Evolutionary conservation across 2,329 filamentous ascomycete genomes (phyloP), one percentile per base, ranked within the genome.

Genomic region (Penicillium freii): DNA sequence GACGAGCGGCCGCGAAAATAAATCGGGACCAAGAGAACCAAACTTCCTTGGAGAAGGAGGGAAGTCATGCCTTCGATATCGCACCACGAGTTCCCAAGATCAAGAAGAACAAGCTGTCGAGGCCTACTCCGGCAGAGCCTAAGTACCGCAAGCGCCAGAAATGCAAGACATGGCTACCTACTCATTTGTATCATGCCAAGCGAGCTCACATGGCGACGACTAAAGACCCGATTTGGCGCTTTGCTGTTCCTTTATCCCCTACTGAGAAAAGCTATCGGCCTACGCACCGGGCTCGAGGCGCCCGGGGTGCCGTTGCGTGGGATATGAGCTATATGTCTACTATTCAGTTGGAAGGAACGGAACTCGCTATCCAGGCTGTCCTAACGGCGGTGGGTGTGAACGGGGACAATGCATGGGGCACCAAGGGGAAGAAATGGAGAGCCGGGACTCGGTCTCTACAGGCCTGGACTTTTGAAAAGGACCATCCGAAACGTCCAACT

Each of bases 321-420:
- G 94, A 99, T 75, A 90, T 86, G 80, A 97, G 92, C 72, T 99
- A 97, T 71, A 89, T 94, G 79, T 90, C 90, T 65, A 96, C 91
- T 1, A 88, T 97, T 62, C 83, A 87, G 15, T 71, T 97, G 4
- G 87, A 88, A 64, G 94, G 92, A 0, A 77, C 80, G 15, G 78
- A 84, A 40, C 74, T 78, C 31, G 87, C 87, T 52, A 77, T 96
- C 40, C 79, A 86, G 54, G 82, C 83, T 38, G 79, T 93, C 10
- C 72, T 97, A 34, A 85, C 80, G 66, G 81, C 80, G 5, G 66
- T 96, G 2, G 87, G 89, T 1, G 73, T 91, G 44, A 77, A 78
- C 45, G 72, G 73, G 1, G 81, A 85, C 21, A 80, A 84, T 15
- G 80, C 82, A 17, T 91, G 87, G 84, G 84, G 82, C 25, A 77